Base-by-base conservation (phyloP, 1,139 yeast species). In the Meyerozyma athensensis region DNA sequence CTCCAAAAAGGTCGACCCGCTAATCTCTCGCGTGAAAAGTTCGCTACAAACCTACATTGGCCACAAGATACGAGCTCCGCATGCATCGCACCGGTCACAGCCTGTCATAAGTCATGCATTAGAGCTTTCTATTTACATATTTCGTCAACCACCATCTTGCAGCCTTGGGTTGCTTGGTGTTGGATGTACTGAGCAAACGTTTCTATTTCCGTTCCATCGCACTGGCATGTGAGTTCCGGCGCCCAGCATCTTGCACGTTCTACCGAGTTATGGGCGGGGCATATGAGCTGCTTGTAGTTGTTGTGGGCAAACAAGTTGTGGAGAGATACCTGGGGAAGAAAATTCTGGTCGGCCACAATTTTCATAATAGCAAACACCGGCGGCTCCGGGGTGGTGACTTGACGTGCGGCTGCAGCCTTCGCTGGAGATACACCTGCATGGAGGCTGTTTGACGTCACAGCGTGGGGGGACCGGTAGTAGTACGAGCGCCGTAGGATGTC, bases 381-480 rank as follows among this genome's bases (percentile, higher is more conserved):
- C n/a, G 32, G 32, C 19, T 17, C 32, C 3, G 32, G 32, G 19
- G 32, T 9, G 7, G 32, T 9, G 12, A 18, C 18, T 28, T 28
- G 32, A 28, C 32, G 32, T 28, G 32, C 32, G 32, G 32, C 32
- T 28, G 32, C 32, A 16, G 32, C 19, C 12, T 28, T 28, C 9
- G 32, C 19, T 14, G 19, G 9, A 10, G 32, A 28, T 12, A 26
- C 4, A 10, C 32, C 32, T 16, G 32, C 32, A 28, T 19, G 32
- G 4, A 19, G 20, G 20, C 10, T 17, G 8, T 8, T 28, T 13
- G 32, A 16, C 8, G 14, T 18, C 32, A 16, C 8, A 9, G 32
- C 32, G 7, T 28, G 20, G 7, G 20, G n/a, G 19, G 21, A 10
- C 7, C 32, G 32, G 18, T 28, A 28, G 13, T 28, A 7, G 12